Conservation (phyloP, 768 basidiomycete genomes). For the Panus rudis region DNA sequence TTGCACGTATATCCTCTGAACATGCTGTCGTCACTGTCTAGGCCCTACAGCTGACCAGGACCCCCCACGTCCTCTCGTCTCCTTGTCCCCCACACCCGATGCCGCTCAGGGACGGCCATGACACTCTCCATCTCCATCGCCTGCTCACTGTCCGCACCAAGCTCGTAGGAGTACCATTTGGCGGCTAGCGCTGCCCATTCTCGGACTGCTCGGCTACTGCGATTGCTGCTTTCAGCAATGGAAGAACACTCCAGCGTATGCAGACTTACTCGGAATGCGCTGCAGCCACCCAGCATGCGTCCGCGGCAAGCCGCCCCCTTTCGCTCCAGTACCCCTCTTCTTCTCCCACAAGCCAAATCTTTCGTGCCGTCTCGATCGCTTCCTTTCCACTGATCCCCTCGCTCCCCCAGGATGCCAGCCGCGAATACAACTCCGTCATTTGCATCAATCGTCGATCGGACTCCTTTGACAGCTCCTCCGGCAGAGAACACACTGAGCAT, state of each 20-base stretch:
- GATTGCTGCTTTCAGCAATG: neutral
- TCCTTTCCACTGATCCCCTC: conserved; percentile 38
- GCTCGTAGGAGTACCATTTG: conserved; percentile 50
- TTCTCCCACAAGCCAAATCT: conserved; percentile 53
- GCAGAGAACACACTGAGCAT: conserved; percentile 52
- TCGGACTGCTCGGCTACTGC: conserved; percentile 37
- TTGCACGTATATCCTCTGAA: too few relatives aligned
- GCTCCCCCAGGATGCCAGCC: conserved; percentile 44
- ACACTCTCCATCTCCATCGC: conserved; percentile 32
- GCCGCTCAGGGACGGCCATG: conserved; percentile 31
- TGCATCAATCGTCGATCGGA: conserved; percentile 45
- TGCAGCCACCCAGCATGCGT: conserved; percentile 52
- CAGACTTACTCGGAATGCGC: conserved; percentile 56
- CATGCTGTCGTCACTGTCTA: too few relatives aligned
- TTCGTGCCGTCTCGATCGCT: conserved; percentile 39
- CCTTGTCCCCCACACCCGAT: conserved; percentile 42
- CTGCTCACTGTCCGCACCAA: conserved; percentile 49
- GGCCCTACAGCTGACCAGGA: too few relatives aligned
- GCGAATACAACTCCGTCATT: conserved; percentile 39
- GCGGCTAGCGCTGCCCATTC: conserved; percentile 45
- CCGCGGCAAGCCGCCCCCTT: conserved; percentile 54
- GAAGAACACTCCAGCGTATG: neutral
- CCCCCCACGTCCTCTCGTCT: conserved; percentile 10
- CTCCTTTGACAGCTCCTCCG: conserved; percentile 35
- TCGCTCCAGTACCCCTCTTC: conserved; percentile 64